Conservation (phyloP, 164 flowering plant genomes). For the Protea cynaroides region DNA sequence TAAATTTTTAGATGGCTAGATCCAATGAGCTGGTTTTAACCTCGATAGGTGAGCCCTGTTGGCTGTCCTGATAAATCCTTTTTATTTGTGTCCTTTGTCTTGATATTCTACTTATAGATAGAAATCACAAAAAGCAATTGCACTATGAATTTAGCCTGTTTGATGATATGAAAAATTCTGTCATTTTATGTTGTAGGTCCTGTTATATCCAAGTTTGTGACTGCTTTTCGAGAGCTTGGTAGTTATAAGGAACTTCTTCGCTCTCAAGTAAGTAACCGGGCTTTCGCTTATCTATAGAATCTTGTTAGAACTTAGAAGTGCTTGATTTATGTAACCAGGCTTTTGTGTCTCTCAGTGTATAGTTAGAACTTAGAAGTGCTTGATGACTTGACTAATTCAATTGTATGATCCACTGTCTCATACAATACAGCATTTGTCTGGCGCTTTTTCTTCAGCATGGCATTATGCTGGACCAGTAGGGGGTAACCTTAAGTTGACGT, state of each 20-base stretch:
- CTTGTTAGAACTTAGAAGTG: too few relatives aligned
- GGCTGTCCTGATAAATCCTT: background rate
- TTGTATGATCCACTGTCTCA: too few relatives aligned
- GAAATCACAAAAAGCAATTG: background rate
- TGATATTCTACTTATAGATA: background rate
- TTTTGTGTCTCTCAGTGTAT: too few relatives aligned
- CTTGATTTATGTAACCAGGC: too few relatives aligned
- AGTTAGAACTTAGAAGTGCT: too few relatives aligned
- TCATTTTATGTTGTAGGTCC: conserved; percentile 55
- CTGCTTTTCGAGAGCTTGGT: conserved; percentile 78
- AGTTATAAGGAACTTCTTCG: conserved; percentile 85
- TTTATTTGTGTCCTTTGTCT: background rate
- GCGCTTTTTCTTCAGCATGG: too few relatives aligned
- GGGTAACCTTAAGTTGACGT: too few relatives aligned
- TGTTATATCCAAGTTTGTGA: conserved; percentile 67
- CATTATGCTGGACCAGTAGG: too few relatives aligned
- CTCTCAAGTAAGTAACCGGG: conserved; percentile 59
- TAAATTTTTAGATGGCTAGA: background rate
- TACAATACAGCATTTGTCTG: too few relatives aligned
- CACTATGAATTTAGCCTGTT: background rate
- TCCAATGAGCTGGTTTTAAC: background rate
- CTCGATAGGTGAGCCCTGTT: background rate
- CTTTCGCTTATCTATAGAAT: background rate
- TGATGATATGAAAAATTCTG: background rate
- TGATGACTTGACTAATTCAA: too few relatives aligned